These are phyloP conservation scores for Xylaria castorea DNA, from an alignment of 495 filamentous ascomycete species.

Conservation along the genomic window DNA sequence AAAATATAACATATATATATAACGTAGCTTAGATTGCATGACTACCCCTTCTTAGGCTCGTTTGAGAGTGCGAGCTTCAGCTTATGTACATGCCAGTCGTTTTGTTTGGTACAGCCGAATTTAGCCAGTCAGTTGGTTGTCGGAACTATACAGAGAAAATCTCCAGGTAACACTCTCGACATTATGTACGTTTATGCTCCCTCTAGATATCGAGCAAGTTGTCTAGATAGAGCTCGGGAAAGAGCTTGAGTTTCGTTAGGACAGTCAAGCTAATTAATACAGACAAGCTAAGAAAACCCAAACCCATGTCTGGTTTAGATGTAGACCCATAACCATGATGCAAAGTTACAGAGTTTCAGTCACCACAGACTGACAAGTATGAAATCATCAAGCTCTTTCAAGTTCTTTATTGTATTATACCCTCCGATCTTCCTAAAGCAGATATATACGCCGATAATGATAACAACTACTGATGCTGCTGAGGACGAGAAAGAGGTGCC, in stretches of 20 bases:
- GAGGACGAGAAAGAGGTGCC: conserved; percentile 15
- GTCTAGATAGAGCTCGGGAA: background rate
- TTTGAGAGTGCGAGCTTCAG: background rate
- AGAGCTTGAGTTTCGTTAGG: background rate
- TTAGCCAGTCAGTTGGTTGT: background rate
- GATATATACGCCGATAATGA: conserved; percentile 35
- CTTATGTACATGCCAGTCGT: background rate
- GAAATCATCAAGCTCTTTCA: conserved; percentile 12
- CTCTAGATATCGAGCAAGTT: background rate
- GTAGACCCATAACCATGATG: background rate
- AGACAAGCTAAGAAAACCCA: background rate
- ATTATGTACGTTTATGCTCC: too few species aligned
- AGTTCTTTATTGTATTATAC: conserved; percentile 37
- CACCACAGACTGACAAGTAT: background rate
- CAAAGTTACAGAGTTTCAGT: background rate
- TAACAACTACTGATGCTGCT: conserved; percentile 26
- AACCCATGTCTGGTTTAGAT: background rate
- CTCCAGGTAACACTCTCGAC: background rate
- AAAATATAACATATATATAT: background rate
- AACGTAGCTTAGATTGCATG: background rate
- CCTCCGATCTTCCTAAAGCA: conserved; percentile 35
- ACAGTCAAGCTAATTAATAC: background rate
- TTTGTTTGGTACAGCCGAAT: background rate
- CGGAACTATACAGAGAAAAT: background rate
- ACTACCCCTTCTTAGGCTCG: background rate